Conservation (phyloP, 2,329 filamentous ascomycete species). For the Dactylellina haptotyla region DNA sequence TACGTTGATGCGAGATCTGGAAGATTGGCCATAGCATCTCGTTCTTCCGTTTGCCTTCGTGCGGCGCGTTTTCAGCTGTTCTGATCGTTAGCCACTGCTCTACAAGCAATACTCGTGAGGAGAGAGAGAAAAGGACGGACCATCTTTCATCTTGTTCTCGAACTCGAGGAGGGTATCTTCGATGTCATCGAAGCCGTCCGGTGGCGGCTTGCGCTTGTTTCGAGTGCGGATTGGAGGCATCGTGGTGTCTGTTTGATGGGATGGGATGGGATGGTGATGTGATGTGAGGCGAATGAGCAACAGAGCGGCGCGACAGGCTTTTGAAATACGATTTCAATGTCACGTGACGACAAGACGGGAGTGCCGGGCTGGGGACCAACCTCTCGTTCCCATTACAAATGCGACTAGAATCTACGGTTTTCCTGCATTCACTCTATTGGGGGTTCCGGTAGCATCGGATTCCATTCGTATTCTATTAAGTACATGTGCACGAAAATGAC, state of each 20-base stretch:
- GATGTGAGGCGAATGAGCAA: constrained; percentile 34
- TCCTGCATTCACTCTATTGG: constrained; percentile 3
- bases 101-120: background rate
- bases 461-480: background rate
- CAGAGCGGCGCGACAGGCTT: constrained; percentile 50
- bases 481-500: background rate
- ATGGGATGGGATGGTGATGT: constrained; percentile 29
- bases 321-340: constrained; percentile 49
- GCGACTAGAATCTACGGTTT: no score
- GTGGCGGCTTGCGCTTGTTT: constrained; percentile 81
- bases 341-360: constrained; percentile 37
- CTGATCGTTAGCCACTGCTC: constrained; percentile 45
- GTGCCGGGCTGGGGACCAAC: no score
- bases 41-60: constrained; percentile 82
- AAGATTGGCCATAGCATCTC: constrained; percentile 97
- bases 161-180: constrained; percentile 87
- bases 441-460: background rate
- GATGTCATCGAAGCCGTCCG: constrained; percentile 86
- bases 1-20: constrained; percentile 93
- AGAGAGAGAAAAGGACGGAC: constrained; percentile 39
- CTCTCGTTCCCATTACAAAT: no score
- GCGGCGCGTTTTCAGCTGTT: constrained; percentile 82
- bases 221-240: constrained; percentile 83
- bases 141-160: constrained; percentile 88
- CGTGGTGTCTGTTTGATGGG: constrained; percentile 47